Base-by-base conservation (phyloP, 768 basidiomycete species). In the Strobilomyces echinocephalus region DNA sequence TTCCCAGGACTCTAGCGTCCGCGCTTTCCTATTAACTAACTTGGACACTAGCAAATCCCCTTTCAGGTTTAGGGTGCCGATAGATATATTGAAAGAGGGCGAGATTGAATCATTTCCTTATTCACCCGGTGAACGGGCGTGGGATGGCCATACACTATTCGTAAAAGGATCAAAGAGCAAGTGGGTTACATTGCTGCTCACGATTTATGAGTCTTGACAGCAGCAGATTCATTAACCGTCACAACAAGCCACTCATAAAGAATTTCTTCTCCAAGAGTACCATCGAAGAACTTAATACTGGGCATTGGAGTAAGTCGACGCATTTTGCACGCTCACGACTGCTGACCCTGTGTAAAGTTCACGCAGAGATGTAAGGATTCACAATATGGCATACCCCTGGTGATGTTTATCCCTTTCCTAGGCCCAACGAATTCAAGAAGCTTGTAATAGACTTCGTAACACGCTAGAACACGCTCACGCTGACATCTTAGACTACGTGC, bases 1-100 rank as follows among this genome's bases (percentile, higher is more conserved):
- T 12, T 28, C 21, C n/a, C 56, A 95, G 94, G 84, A 91, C 45
- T 69, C 86, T 0, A 72, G 76, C 42, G 77, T 89, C 28, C 84
- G 90, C 26, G 84, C 90, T 46, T 97, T 94, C 72, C 76, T 97
- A 20, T 73, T 95, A 33, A 95, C 94, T 12, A 97, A 97, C 70
- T 74, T 93, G 20, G 66, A 79, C 18, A 63, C 53, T 31, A 58
- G 71, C 42, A 55, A 63, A 51, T 68, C 72, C 7, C 59, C 65
- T 3, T 70, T 84, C n/a, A 76, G 75, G 51, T 95, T 95, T 69
- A 80, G 82, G 12, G 74, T 95, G 30, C 91, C 94, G 0, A 67
- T 95, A 11, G 73, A 80, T 12, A 81, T 87, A 47, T 72, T 95
- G 20, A 73, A 74, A 3, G 72, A 76, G 7, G 75, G 82, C 0